Conservation (phyloP, 1,284 basidiomycete species). For the Cryptococcus amylolentus region DNA sequence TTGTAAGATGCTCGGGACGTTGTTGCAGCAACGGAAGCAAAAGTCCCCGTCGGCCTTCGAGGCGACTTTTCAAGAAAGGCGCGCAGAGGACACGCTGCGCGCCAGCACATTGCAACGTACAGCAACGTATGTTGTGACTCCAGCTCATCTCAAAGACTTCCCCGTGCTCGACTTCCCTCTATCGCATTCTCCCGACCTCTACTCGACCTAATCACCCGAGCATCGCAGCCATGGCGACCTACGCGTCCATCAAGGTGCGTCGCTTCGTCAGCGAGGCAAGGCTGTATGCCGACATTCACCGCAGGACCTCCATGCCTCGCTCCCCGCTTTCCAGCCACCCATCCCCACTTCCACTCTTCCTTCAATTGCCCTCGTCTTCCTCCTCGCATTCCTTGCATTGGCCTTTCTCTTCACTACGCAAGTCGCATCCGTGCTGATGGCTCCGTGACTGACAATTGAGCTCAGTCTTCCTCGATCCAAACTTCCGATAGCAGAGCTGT, state of each 20-base stretch:
- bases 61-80: no score
- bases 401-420: slow-evolving; percentile 88
- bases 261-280: neutral
- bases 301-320: slow-evolving; percentile 57
- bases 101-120: no score
- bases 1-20: no score
- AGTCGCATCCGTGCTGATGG: slow-evolving; percentile 20
- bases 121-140: no score
- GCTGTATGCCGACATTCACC: neutral
- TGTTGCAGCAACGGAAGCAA: no score
- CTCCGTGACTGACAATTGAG: neutral
- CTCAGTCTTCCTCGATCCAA: slow-evolving; percentile 35
- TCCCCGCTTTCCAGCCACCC: slow-evolving; percentile 64
- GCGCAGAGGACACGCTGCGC: no score
- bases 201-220: no score
- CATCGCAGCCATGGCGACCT: slow-evolving; percentile 15
- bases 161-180: no score
- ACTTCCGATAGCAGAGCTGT: slow-evolving; percentile 62
- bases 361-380: slow-evolving; percentile 66
- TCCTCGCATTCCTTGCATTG: slow-evolving; percentile 69
- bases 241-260: slow-evolving; percentile 28
- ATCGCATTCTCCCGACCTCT: no score
- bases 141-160: neutral
- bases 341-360: slow-evolving; percentile 65
- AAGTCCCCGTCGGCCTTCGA: no score